A percentile compares a stretch with the other conserved stretches of the same genome.
Evolutionary conservation across 2,329 filamentous ascomycete species (phyloP).

Genomic region (Aspergillus ibericus): DNA sequence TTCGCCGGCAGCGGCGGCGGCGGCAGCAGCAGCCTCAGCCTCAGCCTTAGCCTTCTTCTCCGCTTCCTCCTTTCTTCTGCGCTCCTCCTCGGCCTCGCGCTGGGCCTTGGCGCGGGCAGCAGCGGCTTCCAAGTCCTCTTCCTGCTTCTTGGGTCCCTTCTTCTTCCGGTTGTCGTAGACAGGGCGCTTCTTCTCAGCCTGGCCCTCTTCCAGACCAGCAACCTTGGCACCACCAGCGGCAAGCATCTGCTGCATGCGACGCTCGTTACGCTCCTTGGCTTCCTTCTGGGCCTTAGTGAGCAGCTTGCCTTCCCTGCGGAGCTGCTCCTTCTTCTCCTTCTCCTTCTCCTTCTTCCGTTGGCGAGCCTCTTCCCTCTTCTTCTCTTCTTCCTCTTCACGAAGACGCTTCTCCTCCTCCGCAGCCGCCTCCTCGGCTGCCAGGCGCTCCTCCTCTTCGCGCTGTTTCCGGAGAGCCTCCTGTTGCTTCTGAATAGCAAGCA

Average conservation of each 20-base stretch:
- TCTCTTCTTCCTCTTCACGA: constrained; percentile 47
- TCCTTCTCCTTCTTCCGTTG: constrained; percentile 51
- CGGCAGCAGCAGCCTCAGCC: constrained; percentile 66
- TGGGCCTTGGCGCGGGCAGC: constrained; percentile 48
- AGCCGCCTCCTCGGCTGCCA: constrained; percentile 42
- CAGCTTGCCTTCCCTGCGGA: constrained; percentile 50
- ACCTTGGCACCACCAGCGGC: constrained; percentile 47
- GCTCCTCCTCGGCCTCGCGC: constrained; percentile 55
- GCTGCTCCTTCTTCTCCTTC: constrained; percentile 52
- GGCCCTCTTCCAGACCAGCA: constrained; percentile 45
- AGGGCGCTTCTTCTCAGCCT: constrained; percentile 71
- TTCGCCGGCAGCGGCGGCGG: constrained; percentile 51
- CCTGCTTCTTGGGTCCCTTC: constrained; percentile 65
- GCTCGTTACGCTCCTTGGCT: constrained; percentile 48
- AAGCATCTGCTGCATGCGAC: constrained; percentile 52
- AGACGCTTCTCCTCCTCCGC: constrained; percentile 40
- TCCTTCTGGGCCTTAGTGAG: constrained; percentile 52
- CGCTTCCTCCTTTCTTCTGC: constrained; percentile 68
- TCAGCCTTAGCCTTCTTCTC: constrained; percentile 75
- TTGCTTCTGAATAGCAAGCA: constrained; percentile 52
- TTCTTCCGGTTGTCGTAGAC: constrained; percentile 74
- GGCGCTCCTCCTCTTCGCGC: constrained; percentile 48
- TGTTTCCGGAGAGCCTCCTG: constrained; percentile 48
- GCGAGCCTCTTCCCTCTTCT: constrained; percentile 47
- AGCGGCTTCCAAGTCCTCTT: constrained; percentile 55